Percentiles rank a stretch among this genome's conserved stretches.
These are phyloP conservation scores for Limonium bicolor DNA, from an alignment of 148 eudicot species.

Conservation along the genomic window DNA sequence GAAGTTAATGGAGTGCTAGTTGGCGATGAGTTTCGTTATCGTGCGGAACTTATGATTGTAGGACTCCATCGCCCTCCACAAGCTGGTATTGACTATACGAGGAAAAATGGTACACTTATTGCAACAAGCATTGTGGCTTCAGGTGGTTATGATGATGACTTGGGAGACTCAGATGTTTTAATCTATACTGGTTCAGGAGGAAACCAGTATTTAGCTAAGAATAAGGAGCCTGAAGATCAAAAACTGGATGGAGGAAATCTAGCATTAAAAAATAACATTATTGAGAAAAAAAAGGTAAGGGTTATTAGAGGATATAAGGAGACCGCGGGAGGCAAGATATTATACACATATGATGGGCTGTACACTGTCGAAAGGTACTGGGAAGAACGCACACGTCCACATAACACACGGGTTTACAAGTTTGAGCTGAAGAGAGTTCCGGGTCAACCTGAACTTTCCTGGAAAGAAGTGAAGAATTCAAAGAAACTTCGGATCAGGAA, in stretches of 20 bases:
- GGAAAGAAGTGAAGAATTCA: constrained; percentile 56
- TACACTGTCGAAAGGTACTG: constrained; percentile 43
- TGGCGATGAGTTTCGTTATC: constrained; percentile 74
- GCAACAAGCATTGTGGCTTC: constrained; percentile 80
- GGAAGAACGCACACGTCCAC: constrained; percentile 30
- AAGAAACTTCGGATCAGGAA: constrained; percentile 30
- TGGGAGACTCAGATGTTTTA: constrained; percentile 51
- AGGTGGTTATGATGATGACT: constrained; percentile 56
- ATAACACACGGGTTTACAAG: constrained; percentile 55
- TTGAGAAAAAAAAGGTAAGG: constrained; percentile 35
- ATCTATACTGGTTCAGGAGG: constrained; percentile 79
- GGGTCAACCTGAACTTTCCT: constrained; percentile 61
- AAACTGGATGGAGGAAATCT: constrained; percentile 80
- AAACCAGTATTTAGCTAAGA: constrained; percentile 16
- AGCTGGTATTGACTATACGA: constrained; percentile 64
- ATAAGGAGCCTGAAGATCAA: constrained; percentile 62
- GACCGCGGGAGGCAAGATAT: constrained; percentile 22
- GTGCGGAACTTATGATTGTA: constrained; percentile 66
- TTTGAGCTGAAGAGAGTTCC: constrained; percentile 54
- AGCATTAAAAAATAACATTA: constrained; percentile 55
- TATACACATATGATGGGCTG: constrained; percentile 70
- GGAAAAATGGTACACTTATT: constrained; percentile 14
- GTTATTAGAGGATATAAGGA: constrained; percentile 70
- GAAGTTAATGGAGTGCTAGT: constrained; percentile 77
- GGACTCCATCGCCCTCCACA: constrained; percentile 69